phyloP scores from a whole-genome alignment of 2,329 filamentous ascomycete genomes.

The Calonectria naviculata region DNA sequence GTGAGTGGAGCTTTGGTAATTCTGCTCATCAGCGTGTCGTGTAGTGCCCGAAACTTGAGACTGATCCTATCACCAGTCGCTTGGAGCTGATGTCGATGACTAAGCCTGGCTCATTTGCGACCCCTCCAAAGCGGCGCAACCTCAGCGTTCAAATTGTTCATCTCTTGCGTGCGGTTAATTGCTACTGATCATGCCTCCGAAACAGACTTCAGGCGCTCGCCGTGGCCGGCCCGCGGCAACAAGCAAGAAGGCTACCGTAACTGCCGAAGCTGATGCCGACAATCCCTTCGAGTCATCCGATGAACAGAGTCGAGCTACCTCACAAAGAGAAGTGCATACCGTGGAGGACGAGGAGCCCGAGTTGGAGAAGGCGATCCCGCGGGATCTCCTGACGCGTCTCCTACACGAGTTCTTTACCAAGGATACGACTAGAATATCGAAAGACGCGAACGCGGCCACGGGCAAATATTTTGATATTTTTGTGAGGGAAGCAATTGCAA shows the following conservation, averaged over 20 bases:
- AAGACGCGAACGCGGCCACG: slow-evolving; percentile 80
- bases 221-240: slow-evolving; percentile 50
- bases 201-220: slow-evolving; percentile 40
- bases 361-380: slow-evolving; percentile 68
- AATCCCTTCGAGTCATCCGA: slow-evolving; percentile 52
- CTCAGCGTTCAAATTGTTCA: too few species aligned
- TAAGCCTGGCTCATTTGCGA: not conserved
- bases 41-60: not conserved
- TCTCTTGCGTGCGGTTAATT: not conserved
- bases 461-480: slow-evolving; percentile 93
- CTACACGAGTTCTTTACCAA: slow-evolving; percentile 84
- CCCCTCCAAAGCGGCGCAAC: slow-evolving; percentile 6
- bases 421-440: slow-evolving; percentile 77
- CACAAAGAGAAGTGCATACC: slow-evolving; percentile 36
- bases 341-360: slow-evolving; percentile 48
- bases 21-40: too few species aligned
- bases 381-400: slow-evolving; percentile 78
- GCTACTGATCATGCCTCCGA: slow-evolving; percentile 54
- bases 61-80: not conserved
- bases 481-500: slow-evolving; percentile 86
- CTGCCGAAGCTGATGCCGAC: slow-evolving; percentile 42
- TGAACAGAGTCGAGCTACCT: slow-evolving; percentile 25
- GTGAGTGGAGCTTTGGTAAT: too few species aligned
- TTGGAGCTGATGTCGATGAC: not conserved
- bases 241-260: slow-evolving; percentile 35